Evolutionary conservation across 495 filamentous ascomycete species (phyloP).

Genomic region (Tuber magnatum): DNA sequence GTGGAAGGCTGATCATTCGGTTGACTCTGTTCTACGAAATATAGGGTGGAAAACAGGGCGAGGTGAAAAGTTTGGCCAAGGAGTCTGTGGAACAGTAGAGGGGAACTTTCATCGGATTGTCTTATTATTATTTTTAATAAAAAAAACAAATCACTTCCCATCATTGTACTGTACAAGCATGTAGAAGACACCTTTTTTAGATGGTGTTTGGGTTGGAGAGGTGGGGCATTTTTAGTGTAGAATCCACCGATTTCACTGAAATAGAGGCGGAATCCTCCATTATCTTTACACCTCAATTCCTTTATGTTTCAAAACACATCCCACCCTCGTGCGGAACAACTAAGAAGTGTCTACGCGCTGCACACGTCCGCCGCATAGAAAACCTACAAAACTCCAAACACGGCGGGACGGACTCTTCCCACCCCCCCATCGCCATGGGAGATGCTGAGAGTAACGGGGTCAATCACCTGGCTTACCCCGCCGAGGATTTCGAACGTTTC

Average conservation of each 20-base stretch:
- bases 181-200: conserved; percentile 25
- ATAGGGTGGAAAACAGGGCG: conserved; percentile 98
- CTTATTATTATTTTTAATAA: neutral
- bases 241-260: conserved; percentile 16
- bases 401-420: conserved; percentile 12
- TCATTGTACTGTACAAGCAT: conserved; percentile 30
- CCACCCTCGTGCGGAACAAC: neutral
- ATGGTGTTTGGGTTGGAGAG: conserved; percentile 15
- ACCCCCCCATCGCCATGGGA: conserved; percentile 19
- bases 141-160: conserved; percentile 21
- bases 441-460: conserved; percentile 28
- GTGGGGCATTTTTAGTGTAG: conserved; percentile 24
- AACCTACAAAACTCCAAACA: neutral
- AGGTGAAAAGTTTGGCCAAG: conserved; percentile 62
- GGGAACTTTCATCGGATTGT: neutral
- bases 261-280: neutral
- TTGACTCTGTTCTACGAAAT: conserved; percentile 20
- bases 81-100: conserved; percentile 51
- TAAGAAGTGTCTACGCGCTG: neutral
- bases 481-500: conserved; percentile 31
- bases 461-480: conserved; percentile 30
- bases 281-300: neutral
- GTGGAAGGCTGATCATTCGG: conserved; percentile 13
- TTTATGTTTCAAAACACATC: conserved; percentile 1
- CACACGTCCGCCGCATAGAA: neutral